These are phyloP conservation scores for Colletotrichum abscissum DNA, from an alignment of 2,329 filamentous ascomycete species.

Conservation along the genomic window DNA sequence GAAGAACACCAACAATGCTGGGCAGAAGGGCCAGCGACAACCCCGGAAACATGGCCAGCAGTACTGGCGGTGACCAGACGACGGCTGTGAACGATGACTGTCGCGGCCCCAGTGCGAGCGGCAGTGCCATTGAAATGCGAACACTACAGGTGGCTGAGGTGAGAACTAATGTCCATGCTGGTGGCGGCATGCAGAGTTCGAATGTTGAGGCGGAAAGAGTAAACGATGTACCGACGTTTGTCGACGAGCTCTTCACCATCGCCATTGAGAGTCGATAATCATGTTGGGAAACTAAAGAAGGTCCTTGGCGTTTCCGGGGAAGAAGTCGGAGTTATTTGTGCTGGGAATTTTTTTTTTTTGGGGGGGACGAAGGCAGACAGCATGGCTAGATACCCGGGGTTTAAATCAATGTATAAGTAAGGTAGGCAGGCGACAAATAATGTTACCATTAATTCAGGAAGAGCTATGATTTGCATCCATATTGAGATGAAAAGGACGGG, in stretches of 20 bases:
- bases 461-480: too few species aligned
- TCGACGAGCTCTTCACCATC: constrained; percentile 55
- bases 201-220: constrained; percentile 49
- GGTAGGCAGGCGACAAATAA: too few species aligned
- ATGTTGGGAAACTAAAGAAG: not conserved
- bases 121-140: constrained; percentile 42
- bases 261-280: constrained; percentile 34
- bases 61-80: not conserved
- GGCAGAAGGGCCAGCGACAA: constrained; percentile 11
- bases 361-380: not conserved
- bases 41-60: constrained; percentile 30
- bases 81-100: constrained; percentile 3
- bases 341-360: not conserved
- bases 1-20: constrained; percentile 12
- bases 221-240: constrained; percentile 52
- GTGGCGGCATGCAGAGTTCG: constrained; percentile 41
- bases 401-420: not conserved
- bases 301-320: not conserved
- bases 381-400: constrained; percentile 11
- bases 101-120: constrained; percentile 8
- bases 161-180: constrained; percentile 38
- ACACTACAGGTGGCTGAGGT: constrained; percentile 37
- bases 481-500: too few species aligned
- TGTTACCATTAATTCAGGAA: too few species aligned
- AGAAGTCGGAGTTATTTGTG: not conserved